Base-by-base conservation (phyloP, 371 early-diverging fungal genomes). In the Apophysomyces trapeziformis region DNA sequence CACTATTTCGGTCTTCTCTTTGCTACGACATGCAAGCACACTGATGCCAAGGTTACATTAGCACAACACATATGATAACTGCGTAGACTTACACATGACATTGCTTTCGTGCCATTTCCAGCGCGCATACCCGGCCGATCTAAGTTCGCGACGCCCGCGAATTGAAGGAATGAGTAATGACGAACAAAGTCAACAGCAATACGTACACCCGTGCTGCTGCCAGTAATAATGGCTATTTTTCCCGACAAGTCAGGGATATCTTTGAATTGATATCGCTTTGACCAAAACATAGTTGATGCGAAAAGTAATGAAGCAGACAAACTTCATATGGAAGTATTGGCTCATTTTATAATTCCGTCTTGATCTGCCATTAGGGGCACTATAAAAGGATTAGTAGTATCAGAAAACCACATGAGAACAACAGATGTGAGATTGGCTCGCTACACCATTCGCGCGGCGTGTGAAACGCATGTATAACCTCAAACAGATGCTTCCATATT, bases 141-240 rank as follows among this genome's bases (percentile, higher is more conserved):
- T 82, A 68, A 4, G 26, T 38, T 14, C 3, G 32, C 32, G 3
- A 26, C 2, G 32, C 2, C 32, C 32, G 0, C 32, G 2, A 26
- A 26, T 26, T 26, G 3, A 26, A 26, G 32, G 2, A 26, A 26
- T 26, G 32, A 26, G 32, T 26, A 26, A 26, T 26, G 32, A 26
- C 32, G 32, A 26, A 26, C 32, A 26, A 26, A 26, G 32, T 26
- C 32, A 26, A 26, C 32, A 26, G 2, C 32, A 26, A 41, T 13
- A 66, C 78, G 63, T 73, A 72, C 80, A 64, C 93, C 93, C 11
- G 83, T 74, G 66, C 84, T 89, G 11, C 85, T 88, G 36, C 94
- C 94, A 18, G 92, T 92, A 36, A 94, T 87, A 35, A 94, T 82
- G 37, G 88, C 89, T 57, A 83, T 64, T 75, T 90, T 90, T 38